phyloP scores from a whole-genome alignment of 331 rosid species.

The Stylosanthes scabra region DNA sequence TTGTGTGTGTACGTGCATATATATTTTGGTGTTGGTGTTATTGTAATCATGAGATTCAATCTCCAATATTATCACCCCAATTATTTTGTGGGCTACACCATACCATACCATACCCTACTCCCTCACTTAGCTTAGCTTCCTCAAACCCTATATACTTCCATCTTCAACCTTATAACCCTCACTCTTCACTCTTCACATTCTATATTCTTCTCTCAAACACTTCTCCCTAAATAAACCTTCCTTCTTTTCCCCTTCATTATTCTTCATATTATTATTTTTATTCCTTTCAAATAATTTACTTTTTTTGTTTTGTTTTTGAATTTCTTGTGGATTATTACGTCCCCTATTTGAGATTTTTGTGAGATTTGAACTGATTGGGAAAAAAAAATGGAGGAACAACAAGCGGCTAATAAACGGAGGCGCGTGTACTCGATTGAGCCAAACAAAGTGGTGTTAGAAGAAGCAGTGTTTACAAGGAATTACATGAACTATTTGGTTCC shows the following conservation, averaged over 20 bases:
- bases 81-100: constrained; percentile 39
- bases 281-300: no score
- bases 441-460: constrained; percentile 32
- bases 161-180: constrained; percentile 21
- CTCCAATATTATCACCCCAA: constrained; percentile 39
- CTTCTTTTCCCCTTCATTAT: constrained; percentile 48
- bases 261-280: no score
- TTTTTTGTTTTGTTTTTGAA: no score
- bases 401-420: constrained; percentile 56
- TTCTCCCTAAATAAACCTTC: constrained; percentile 8
- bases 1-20: constrained; percentile 26
- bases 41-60: constrained; percentile 16
- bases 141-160: constrained; percentile 26
- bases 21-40: background rate
- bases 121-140: constrained; percentile 34
- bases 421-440: constrained; percentile 63
- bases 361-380: no score
- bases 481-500: constrained; percentile 58
- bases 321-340: no score
- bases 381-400: constrained; percentile 38
- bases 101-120: background rate
- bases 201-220: background rate
- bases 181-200: constrained; percentile 1
- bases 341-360: no score
- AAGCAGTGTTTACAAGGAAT: constrained; percentile 52